A percentile compares a stretch with the other conserved stretches of the same genome.
Conservation (phyloP, 2,329 filamentous ascomycete genomes). For the Clarireedia paspali region DNA sequence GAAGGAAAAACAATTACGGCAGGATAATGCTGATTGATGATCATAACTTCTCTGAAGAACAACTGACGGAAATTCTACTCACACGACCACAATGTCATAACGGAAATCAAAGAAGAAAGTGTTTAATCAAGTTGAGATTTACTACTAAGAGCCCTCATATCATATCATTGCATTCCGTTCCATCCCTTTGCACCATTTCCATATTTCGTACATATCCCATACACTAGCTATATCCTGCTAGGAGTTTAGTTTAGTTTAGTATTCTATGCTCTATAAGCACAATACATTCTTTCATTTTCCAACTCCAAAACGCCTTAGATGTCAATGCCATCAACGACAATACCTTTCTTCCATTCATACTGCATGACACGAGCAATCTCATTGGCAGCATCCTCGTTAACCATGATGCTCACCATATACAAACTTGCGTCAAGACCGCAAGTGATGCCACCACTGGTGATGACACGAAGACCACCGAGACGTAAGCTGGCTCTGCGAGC, state of each 20-base stretch:
- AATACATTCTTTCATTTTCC: conserved; percentile 5
- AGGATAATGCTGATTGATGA: too few species aligned
- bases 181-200: neutral
- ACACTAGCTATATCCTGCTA: neutral
- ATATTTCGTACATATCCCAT: neutral
- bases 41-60: too few species aligned
- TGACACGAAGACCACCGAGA: conserved; percentile 56
- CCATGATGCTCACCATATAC: conserved; percentile 78
- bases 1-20: too few species aligned
- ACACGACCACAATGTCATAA: too few species aligned
- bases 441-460: conserved; percentile 72
- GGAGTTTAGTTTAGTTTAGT: conserved; percentile 1
- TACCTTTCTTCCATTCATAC: conserved; percentile 79
- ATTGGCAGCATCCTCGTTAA: conserved; percentile 66
- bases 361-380: conserved; percentile 71
- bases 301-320: conserved; percentile 45
- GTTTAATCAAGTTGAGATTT: conserved; percentile 1
- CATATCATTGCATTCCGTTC: neutral
- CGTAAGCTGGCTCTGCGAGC: conserved; percentile 61
- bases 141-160: neutral
- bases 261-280: conserved; percentile 12
- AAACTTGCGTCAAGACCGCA: conserved; percentile 76
- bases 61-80: too few species aligned
- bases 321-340: conserved; percentile 78
- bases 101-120: too few species aligned